Base-by-base conservation (phyloP, 2,329 filamentous ascomycete genomes). In the Ramularia collo-cygni region DNA sequence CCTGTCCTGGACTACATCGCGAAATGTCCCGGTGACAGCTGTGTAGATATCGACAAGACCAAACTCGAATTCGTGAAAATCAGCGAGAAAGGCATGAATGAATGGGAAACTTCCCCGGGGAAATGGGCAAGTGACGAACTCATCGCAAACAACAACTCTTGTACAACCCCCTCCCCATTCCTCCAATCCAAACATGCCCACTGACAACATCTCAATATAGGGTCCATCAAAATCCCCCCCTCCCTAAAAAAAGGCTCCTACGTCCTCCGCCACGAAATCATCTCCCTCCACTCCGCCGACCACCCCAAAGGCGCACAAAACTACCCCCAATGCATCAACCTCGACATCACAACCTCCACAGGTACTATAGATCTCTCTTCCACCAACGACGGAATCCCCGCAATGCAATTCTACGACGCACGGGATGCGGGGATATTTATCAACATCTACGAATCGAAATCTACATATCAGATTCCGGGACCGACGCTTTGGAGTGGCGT, bases 1-100 rank as follows among this genome's bases (percentile, higher is more conserved):
- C 78, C 79, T 9, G 71, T 82, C 48, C 67, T 83, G 44, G 72
- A 73, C 58, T 83, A 82, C 64, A 64, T 82, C 9, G 79, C 79
- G 35, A 70, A 69, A 51, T 78, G 75, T 63, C 41, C 43, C 27
- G 75, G 71, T 15, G 69, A 77, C 58, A 6, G 6, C 6, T 81
- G 75, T 59, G 64, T 71, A 21, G 58, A 60, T 1, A 72, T 72
- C 40, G 71, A 76, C 60, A 74, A 76, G 60, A 64, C 59, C 3
- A 56, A 63, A 6, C 69, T 81, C 15, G 59, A 73, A 47, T 82
- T 75, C 61, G 75, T 79, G 70, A 83, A 83, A 70, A 80, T 83
- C 45, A 70, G 72, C 31, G 69, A 70, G 40, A 65, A 59, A 27
- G 79, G 77, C 43, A 68, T 76, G 46, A 62, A 73, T 44, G 55